Percentiles rank a stretch among this genome's conserved stretches.
Conservation (phyloP, 148 eudicot genomes). For the Rhododendron vialii region DNA sequence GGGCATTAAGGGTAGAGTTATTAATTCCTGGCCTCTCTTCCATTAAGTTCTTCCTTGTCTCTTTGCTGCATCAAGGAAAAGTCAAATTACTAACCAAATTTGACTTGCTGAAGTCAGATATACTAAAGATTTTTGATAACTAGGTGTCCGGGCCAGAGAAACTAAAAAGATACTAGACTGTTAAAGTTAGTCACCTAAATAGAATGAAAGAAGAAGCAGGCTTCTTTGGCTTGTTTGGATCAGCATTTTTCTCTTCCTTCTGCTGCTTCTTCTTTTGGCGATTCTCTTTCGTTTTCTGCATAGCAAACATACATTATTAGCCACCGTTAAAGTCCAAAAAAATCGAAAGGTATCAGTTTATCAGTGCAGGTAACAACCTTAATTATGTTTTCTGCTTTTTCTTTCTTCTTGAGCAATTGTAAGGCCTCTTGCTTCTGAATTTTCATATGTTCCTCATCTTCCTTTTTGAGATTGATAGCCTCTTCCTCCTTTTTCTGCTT, state of each 20-base stretch:
- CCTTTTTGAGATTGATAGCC: slow-evolving; percentile 48
- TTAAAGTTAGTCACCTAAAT: slow-evolving; percentile 43
- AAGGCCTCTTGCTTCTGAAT: slow-evolving; percentile 83
- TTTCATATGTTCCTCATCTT: slow-evolving; percentile 77
- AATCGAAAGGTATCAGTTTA: not conserved
- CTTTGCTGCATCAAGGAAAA: slow-evolving; percentile 42
- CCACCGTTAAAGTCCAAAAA: not conserved
- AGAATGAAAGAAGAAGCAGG: slow-evolving; percentile 80
- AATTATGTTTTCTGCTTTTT: slow-evolving; percentile 72
- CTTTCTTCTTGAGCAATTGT: slow-evolving; percentile 88
- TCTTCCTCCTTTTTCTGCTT: slow-evolving; percentile 88
- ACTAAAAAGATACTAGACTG: not conserved
- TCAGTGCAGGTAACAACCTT: slow-evolving; percentile 39
- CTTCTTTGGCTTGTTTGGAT: slow-evolving; percentile 88
- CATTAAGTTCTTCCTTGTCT: slow-evolving; percentile 61
- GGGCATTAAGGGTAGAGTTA: slow-evolving; percentile 54
- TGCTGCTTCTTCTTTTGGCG: slow-evolving; percentile 53
- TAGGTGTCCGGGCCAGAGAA: not conserved
- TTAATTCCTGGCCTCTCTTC: slow-evolving; percentile 66
- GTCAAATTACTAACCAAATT: not conserved
- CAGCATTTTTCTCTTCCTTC: slow-evolving; percentile 51
- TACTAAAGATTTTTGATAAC: not conserved
- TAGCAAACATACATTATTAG: not conserved
- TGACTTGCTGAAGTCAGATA: not conserved
- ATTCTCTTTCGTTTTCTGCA: slow-evolving; percentile 69